Conservation (phyloP, 2,329 filamentous ascomycete species). For the Aspergillus persii region DNA sequence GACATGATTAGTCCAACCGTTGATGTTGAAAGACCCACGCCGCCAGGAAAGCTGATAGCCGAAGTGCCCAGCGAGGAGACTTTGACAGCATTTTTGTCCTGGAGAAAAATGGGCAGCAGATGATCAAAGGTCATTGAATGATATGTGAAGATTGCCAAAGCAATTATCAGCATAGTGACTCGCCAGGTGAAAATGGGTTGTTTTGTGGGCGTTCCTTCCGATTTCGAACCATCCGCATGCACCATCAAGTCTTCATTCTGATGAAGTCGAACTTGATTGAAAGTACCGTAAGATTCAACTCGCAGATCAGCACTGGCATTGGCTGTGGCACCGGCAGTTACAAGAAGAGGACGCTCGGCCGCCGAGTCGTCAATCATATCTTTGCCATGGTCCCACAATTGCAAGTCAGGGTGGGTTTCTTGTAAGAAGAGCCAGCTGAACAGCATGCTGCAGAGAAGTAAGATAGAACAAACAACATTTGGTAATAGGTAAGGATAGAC, state of each 20-base stretch:
- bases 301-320: constrained; percentile 71
- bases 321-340: constrained; percentile 71
- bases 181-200: constrained; percentile 58
- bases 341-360: constrained; percentile 71
- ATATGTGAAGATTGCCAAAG: constrained; percentile 86
- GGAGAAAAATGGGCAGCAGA: constrained; percentile 86
- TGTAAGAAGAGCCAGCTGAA: constrained; percentile 78
- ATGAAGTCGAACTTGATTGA: constrained; percentile 57
- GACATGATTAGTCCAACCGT: constrained; percentile 68
- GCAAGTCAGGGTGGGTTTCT: constrained; percentile 85
- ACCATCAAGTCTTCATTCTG: constrained; percentile 54
- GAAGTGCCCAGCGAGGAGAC: constrained; percentile 30
- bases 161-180: constrained; percentile 74
- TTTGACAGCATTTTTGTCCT: constrained; percentile 57
- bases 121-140: constrained; percentile 96
- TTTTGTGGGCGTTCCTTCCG: constrained; percentile 38
- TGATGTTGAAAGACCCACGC: constrained; percentile 64
- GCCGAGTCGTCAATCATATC: constrained; percentile 39
- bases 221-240: constrained; percentile 45
- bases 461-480: constrained; percentile 75
- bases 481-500: constrained; percentile 84
- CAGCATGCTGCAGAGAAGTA: constrained; percentile 76
- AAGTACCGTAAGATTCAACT: constrained; percentile 76
- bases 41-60: constrained; percentile 60
- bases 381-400: constrained; percentile 48